These are phyloP conservation scores for Biscogniauxia marginata DNA, from an alignment of 2,329 filamentous ascomycete species.

Conservation along the genomic window DNA sequence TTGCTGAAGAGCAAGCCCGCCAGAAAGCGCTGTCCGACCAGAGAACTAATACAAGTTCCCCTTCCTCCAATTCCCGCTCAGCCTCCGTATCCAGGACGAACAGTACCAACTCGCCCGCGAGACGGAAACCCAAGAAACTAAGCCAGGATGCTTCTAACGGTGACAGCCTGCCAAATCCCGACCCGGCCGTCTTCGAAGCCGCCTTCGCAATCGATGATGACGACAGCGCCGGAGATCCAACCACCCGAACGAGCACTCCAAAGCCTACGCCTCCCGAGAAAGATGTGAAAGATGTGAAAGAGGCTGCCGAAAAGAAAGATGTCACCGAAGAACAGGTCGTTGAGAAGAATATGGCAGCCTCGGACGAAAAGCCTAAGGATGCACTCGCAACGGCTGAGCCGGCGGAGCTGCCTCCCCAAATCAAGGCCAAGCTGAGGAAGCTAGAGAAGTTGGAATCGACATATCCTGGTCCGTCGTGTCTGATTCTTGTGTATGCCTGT, in stretches of 20 bases:
- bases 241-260: slow-evolving; percentile 61
- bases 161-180: slow-evolving; percentile 57
- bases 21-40: slow-evolving; percentile 56
- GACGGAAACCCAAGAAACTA: slow-evolving; percentile 41
- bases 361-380: slow-evolving; percentile 24
- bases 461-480: slow-evolving; percentile 66
- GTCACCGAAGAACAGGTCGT: slow-evolving; percentile 8
- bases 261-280: slow-evolving; percentile 39
- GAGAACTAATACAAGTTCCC: slow-evolving; percentile 41
- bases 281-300: slow-evolving; percentile 21
- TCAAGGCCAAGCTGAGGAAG: slow-evolving; percentile 74
- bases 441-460: slow-evolving; percentile 87
- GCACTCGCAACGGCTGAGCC: slow-evolving; percentile 22
- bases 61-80: slow-evolving; percentile 42
- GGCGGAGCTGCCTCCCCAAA: slow-evolving; percentile 67
- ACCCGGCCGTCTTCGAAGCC: slow-evolving; percentile 83
- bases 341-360: slow-evolving; percentile 5
- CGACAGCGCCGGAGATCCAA: slow-evolving; percentile 73
- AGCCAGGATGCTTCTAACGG: slow-evolving; percentile 36
- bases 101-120: slow-evolving; percentile 35
- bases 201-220: slow-evolving; percentile 88
- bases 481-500: neutral
- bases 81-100: slow-evolving; percentile 42
- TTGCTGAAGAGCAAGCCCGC: slow-evolving; percentile 87
- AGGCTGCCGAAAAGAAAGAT: neutral